These are phyloP conservation scores for Bauhinia variegata DNA, from an alignment of 306 rosid genomes.

Conservation along the genomic window DNA sequence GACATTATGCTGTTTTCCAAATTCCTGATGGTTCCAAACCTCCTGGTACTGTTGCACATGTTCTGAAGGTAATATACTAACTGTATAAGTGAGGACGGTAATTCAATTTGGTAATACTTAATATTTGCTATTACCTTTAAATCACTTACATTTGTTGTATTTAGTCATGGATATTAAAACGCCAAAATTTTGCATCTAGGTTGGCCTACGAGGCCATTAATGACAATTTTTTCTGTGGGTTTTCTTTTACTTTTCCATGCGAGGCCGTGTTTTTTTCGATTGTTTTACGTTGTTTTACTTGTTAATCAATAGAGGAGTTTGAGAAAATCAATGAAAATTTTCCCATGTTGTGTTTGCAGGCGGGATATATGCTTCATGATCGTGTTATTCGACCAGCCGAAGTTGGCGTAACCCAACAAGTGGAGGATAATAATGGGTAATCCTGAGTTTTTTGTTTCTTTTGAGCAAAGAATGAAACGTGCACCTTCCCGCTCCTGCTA, in stretches of 20 bases:
- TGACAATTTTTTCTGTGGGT: background rate
- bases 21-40: conserved; percentile 77
- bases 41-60: conserved; percentile 72
- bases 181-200: too few relatives aligned
- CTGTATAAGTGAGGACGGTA: background rate
- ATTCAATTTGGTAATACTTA: background rate
- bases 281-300: too few relatives aligned
- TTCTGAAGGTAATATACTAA: conserved; percentile 70
- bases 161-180: background rate
- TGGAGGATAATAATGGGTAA: conserved; percentile 43
- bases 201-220: background rate
- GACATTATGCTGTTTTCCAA: conserved; percentile 75
- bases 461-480: conserved; percentile 29
- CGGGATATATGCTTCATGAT: conserved; percentile 77
- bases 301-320: conserved; percentile 8
- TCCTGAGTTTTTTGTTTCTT: conserved; percentile 28
- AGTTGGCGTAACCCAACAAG: conserved; percentile 73
- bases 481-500: conserved; percentile 14
- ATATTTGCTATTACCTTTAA: background rate
- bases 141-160: background rate
- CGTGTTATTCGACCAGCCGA: conserved; percentile 89
- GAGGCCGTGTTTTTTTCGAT: too few relatives aligned
- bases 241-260: too few relatives aligned
- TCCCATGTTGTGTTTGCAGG: conserved; percentile 45
- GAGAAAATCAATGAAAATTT: conserved; percentile 1